A percentile compares a stretch with the other conserved stretches of the same genome.
These are phyloP conservation scores for Tubosaeta sp. DNA, from an alignment of 768 basidiomycete genomes.

Conservation along the genomic window DNA sequence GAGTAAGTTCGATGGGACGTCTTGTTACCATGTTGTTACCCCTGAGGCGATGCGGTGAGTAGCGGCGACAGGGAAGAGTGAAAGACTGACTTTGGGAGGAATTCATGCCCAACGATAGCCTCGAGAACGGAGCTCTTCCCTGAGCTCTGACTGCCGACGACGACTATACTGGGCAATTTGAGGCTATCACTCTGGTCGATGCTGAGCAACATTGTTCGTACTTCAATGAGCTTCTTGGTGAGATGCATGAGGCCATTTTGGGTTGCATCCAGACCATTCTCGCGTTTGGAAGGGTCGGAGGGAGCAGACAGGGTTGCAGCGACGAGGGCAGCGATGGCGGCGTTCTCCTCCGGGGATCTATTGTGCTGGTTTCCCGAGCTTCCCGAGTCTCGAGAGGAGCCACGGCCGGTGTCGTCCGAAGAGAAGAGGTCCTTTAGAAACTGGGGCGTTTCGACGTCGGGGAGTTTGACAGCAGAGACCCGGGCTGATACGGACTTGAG, in stretches of 20 bases:
- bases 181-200: slow-evolving; percentile 95
- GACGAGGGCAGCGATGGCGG: slow-evolving; percentile 68
- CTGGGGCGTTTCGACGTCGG: slow-evolving; percentile 54
- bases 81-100: slow-evolving; percentile 88
- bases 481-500: slow-evolving; percentile 56
- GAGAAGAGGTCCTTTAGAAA: slow-evolving; percentile 67
- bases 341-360: slow-evolving; percentile 49
- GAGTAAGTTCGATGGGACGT: slow-evolving; percentile 94
- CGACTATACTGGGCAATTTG: slow-evolving; percentile 95
- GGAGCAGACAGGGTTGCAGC: slow-evolving; percentile 79
- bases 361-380: slow-evolving; percentile 36
- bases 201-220: slow-evolving; percentile 88
- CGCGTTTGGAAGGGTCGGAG: slow-evolving; percentile 42
- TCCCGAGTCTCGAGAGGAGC: slow-evolving; percentile 34
- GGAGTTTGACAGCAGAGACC: slow-evolving; percentile 56
- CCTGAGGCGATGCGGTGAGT: slow-evolving; percentile 39
- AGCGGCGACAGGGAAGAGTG: not conserved
- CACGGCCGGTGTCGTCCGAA: slow-evolving; percentile 23
- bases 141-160: slow-evolving; percentile 96
- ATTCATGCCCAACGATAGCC: slow-evolving; percentile 96
- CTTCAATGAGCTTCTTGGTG: slow-evolving; percentile 93
- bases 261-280: slow-evolving; percentile 37
- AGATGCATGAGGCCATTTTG: slow-evolving; percentile 90
- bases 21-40: slow-evolving; percentile 99
- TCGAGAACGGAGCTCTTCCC: slow-evolving; percentile 98